Conservation (phyloP, 805 yeast genomes). For the Saturnispora hagleri region DNA sequence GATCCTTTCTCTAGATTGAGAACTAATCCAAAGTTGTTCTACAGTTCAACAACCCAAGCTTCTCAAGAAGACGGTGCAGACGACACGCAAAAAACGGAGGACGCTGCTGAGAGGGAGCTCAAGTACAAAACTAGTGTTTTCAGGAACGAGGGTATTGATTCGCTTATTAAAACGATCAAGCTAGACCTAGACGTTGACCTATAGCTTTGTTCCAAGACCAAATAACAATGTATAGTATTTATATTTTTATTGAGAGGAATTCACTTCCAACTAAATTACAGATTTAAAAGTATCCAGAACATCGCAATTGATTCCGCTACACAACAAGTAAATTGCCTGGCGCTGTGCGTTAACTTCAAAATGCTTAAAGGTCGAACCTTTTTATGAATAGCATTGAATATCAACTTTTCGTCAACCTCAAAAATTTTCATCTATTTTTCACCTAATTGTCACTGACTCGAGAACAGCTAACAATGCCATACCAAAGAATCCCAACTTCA, state of each 20-base stretch:
- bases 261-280: background rate
- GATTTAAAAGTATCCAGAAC: background rate
- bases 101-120: conserved; percentile 32
- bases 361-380: background rate
- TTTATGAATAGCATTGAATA: background rate
- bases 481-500: conserved; percentile 16
- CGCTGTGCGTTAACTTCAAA: background rate
- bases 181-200: conserved; percentile 22
- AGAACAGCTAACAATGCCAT: conserved; percentile 12
- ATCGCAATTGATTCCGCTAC: background rate
- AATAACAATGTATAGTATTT: background rate
- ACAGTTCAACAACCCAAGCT: conserved; percentile 44
- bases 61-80: conserved; percentile 45
- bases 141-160: conserved; percentile 26
- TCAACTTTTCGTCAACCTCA: background rate
- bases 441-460: background rate
- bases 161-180: conserved; percentile 22
- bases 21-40: conserved; percentile 79
- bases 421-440: background rate
- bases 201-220: background rate
- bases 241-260: background rate
- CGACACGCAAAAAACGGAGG: conserved; percentile 28
- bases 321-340: background rate
- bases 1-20: conserved; percentile 89
- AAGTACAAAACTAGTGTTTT: conserved; percentile 24